Percentiles rank a stretch among this genome's conserved stretches.
phyloP scores from a whole-genome alignment of 106 monocot genomes.

The Iris macrosiphon region DNA sequence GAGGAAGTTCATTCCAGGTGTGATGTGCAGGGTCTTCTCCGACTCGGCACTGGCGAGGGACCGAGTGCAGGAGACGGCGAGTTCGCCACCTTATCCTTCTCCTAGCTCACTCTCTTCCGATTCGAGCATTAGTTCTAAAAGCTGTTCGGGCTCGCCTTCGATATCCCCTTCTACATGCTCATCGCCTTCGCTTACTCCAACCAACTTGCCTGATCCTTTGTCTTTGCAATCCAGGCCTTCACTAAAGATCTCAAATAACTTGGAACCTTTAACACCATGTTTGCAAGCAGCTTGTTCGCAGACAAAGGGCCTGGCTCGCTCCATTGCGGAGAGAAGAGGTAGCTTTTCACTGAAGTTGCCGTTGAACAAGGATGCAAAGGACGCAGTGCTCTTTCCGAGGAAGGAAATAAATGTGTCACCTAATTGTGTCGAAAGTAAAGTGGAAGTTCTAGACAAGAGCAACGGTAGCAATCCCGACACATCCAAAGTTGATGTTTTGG shows the following conservation, averaged over 20 bases:
- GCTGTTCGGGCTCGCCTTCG: constrained; percentile 60
- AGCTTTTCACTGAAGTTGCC: constrained; percentile 68
- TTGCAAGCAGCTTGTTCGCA: constrained; percentile 20
- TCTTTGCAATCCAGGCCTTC: constrained; percentile 21
- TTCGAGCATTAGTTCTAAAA: constrained; percentile 59
- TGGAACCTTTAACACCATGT: constrained; percentile 6
- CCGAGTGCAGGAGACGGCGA: constrained; percentile 38
- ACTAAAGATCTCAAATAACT: constrained; percentile 11
- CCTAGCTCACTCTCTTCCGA: constrained; percentile 77
- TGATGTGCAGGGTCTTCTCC: constrained; percentile 6
- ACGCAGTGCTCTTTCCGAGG: constrained; percentile 12
- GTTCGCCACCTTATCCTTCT: constrained; percentile 59
- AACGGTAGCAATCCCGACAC: constrained; percentile 4
- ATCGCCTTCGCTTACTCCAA: too few relatives aligned
- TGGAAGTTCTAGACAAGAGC: constrained; percentile 10
- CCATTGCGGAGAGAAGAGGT: constrained; percentile 85
- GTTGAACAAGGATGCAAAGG: constrained; percentile 34
- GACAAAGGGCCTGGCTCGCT: constrained; percentile 32
- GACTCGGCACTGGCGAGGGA: constrained; percentile 23
- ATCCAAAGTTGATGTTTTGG: constrained; percentile 1
- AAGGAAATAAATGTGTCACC: constrained; percentile 11
- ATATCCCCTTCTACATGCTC: constrained; percentile 50
- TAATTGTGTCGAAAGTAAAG: constrained; percentile 3
- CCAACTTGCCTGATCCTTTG: constrained; percentile 20
- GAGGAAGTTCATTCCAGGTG: constrained; percentile 57